Evolutionary conservation across 1,284 basidiomycete species (phyloP), one percentile per base, ranked within the genome.

Genomic region (Ganoderma meredithae): DNA sequence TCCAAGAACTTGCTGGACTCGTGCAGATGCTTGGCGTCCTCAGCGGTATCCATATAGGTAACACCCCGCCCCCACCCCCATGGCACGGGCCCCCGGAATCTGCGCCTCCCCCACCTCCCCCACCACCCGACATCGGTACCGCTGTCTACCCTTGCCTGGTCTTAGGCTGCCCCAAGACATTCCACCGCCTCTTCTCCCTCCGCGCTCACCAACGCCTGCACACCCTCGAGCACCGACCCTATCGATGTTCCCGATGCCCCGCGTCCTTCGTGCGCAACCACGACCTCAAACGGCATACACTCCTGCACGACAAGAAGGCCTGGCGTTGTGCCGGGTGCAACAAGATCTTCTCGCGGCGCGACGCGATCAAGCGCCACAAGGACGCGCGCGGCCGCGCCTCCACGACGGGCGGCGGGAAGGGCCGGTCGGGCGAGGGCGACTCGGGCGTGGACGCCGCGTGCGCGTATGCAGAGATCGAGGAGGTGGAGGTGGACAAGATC

Each of bases 1-100:
- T 93, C 3, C 91, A 92, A 75, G 92, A 94, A 76, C 86, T 93
- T 55, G 86, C 88, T 55, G 90, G 90, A 12, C 83, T 93, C 66
- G 90, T 93, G 68, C 92, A 93, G 73, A 90, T 92, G 73, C 84
- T 94, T 58, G 91, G 91, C 31, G 89, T 93, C 40, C 85, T 94
- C 67, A 90, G 88, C 70, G 89, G 88, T 1, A 89, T 91, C 52
- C 90, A 87, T 72, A 92, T 93, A 61, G 88, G 87, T 17, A 77
- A 84, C 27, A 70, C 67, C 47, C 75, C 80, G n/a, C 76, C 47
- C 10, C 47, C 79, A 62, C 74, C 76, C 44, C 58, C 58, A 40
- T 75, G 77, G 36, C 77, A 74, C 62, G 55, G 69, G 19, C 67
- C 77, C 39, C 74, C 73, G 8, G 76, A 78, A 22, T 68, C 76